phyloP scores from a whole-genome alignment of 1,139 yeast genomes.

The Yamadazyma mexicana region DNA sequence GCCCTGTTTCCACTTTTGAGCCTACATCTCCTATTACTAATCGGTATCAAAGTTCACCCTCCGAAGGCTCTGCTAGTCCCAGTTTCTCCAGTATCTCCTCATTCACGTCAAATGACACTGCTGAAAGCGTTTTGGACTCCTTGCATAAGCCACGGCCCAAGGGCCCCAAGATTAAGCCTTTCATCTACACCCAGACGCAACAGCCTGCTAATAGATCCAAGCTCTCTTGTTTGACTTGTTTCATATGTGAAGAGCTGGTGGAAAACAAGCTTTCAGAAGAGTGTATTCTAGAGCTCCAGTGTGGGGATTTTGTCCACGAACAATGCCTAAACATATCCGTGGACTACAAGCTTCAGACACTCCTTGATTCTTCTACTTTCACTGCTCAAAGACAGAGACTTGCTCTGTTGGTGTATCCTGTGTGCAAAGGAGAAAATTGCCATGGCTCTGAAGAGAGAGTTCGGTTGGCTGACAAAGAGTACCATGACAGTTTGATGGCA shows the following conservation, averaged over 20 bases:
- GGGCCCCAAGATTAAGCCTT: constrained; percentile 32
- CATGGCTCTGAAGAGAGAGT: constrained; percentile 2
- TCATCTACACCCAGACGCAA: constrained; percentile 18
- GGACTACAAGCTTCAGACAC: constrained; percentile 10
- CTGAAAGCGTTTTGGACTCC: too few species aligned
- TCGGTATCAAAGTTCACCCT: background rate
- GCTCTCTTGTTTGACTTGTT: constrained; percentile 22
- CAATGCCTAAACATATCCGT: constrained; percentile 32
- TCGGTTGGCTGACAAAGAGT: constrained; percentile 8
- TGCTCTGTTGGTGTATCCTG: constrained; percentile 11
- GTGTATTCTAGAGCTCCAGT: constrained; percentile 29
- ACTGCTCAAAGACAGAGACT: constrained; percentile 10
- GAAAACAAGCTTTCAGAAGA: constrained; percentile 35
- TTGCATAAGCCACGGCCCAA: constrained; percentile 20
- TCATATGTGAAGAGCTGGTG: constrained; percentile 37
- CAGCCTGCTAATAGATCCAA: constrained; percentile 1
- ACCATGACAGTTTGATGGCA: constrained; percentile 8
- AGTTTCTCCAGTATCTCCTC: constrained; percentile 8
- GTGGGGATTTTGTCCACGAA: constrained; percentile 42
- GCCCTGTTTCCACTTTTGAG: constrained; percentile 12
- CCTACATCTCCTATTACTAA: too few species aligned
- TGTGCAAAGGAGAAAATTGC: constrained; percentile 12
- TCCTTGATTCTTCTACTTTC: constrained; percentile 9
- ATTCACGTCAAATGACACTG: constrained; percentile 4
- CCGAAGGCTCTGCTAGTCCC: constrained; percentile 4